These are phyloP conservation scores for Agrostemma githago DNA, from an alignment of 148 eudicot genomes.

Conservation along the genomic window DNA sequence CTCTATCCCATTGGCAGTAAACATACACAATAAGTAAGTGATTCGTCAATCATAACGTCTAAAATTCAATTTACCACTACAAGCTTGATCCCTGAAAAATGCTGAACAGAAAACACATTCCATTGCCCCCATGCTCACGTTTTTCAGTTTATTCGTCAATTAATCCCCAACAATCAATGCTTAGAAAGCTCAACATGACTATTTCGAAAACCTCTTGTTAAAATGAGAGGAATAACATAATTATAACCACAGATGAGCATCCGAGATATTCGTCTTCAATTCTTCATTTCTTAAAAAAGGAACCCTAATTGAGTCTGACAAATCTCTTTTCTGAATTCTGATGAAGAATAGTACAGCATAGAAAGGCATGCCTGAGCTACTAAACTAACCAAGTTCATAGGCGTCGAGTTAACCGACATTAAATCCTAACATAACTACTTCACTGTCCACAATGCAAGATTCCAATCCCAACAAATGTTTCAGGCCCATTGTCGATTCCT, in stretches of 20 bases:
- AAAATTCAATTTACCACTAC: not conserved
- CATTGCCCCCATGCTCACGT: not conserved
- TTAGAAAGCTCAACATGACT: not conserved
- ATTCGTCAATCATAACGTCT: not conserved
- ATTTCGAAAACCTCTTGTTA: not conserved
- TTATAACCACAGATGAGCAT: not conserved
- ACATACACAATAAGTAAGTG: not conserved
- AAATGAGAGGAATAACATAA: not conserved
- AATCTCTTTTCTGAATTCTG: not conserved
- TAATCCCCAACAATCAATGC: not conserved
- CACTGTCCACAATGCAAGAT: not conserved
- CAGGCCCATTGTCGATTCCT: not conserved
- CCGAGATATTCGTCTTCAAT: not conserved
- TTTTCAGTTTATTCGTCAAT: not conserved
- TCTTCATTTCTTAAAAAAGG: not conserved
- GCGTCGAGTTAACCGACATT: not conserved
- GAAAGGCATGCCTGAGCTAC: not conserved
- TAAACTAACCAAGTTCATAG: not conserved
- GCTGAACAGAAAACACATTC: not conserved
- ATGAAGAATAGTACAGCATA: not conserved
- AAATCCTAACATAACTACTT: not conserved
- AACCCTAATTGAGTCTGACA: not conserved
- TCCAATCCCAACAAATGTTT: not conserved
- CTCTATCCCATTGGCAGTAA: constrained; percentile 34
- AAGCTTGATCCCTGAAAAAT: not conserved